These are phyloP conservation scores for Leucocoprinus leucothites DNA, from an alignment of 768 basidiomycete genomes.

Conservation along the genomic window DNA sequence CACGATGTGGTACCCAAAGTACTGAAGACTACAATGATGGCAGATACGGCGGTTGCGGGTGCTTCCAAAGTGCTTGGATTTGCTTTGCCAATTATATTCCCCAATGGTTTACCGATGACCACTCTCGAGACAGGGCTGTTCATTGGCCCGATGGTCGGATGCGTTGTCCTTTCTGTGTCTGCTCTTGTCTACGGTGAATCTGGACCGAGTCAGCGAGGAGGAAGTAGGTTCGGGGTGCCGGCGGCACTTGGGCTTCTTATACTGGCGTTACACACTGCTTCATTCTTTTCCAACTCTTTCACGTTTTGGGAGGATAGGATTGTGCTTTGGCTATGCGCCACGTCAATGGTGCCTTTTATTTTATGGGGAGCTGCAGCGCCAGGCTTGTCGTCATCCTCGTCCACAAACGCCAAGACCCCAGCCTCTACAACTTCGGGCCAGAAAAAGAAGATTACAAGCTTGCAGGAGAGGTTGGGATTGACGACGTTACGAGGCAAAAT, in stretches of 20 bases:
- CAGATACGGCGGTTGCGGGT: background rate
- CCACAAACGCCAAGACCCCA: background rate
- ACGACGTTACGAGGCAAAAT: conserved; percentile 71
- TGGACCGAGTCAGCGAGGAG: background rate
- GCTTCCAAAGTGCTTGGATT: background rate
- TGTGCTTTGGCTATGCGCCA: conserved; percentile 69
- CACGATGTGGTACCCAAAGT: background rate
- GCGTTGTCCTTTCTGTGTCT: background rate
- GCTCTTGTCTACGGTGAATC: background rate
- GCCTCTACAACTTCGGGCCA: background rate
- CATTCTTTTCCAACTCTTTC: conserved; percentile 93
- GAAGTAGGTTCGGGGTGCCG: conserved; percentile 34
- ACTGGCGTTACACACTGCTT: conserved; percentile 63
- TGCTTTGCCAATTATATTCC: background rate
- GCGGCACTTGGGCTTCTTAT: conserved; percentile 43
- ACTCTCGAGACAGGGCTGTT: background rate
- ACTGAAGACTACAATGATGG: background rate
- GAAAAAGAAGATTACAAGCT: background rate
- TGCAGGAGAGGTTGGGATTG: conserved; percentile 32
- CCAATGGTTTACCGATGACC: background rate
- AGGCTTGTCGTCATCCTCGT: background rate
- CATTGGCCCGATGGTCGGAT: conserved; percentile 1
- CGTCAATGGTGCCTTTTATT: conserved; percentile 58
- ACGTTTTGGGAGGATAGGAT: conserved; percentile 96
- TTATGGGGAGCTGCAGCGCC: conserved; percentile 47